A percentile compares a stretch with the other conserved stretches of the same genome.
Evolutionary conservation across 495 filamentous ascomycete genomes (phyloP).

Genomic region (Penicillium verhagenii): DNA sequence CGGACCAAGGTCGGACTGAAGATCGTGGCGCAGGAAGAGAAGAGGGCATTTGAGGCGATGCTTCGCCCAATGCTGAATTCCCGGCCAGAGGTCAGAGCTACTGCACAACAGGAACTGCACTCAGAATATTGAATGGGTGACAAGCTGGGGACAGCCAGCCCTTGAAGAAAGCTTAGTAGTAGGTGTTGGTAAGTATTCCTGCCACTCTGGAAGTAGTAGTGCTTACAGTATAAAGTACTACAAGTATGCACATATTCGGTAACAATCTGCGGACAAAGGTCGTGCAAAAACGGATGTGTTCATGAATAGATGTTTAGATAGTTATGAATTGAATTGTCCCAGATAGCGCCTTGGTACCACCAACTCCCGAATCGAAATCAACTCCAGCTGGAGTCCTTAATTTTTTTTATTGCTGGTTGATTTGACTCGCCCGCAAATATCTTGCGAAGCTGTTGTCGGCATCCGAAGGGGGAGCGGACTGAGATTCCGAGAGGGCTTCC

Average conservation of each 20-base stretch:
- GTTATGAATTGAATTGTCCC: neutral
- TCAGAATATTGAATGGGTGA: slow-evolving; percentile 18
- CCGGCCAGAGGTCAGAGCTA: slow-evolving; percentile 13
- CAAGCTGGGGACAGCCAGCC: slow-evolving; percentile 8
- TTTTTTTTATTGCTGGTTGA: slow-evolving; percentile 30
- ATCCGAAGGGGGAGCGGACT: slow-evolving; percentile 29
- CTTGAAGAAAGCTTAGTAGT: slow-evolving; percentile 12
- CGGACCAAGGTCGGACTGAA: slow-evolving; percentile 17
- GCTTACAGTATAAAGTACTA: too few species aligned
- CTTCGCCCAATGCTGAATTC: slow-evolving; percentile 18
- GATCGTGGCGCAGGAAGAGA: slow-evolving; percentile 13
- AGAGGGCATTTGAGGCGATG: slow-evolving; percentile 19
- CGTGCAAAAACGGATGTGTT: too few species aligned
- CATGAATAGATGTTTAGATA: neutral
- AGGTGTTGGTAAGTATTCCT: too few species aligned
- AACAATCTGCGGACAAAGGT: too few species aligned
- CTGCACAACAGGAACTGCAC: slow-evolving; percentile 11
- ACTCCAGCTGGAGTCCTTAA: neutral
- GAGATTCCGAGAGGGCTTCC: slow-evolving; percentile 39
- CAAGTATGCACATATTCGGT: too few species aligned
- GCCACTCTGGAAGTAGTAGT: too few species aligned
- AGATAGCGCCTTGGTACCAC: slow-evolving; percentile 1
- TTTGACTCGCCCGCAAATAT: slow-evolving; percentile 43
- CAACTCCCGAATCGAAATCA: slow-evolving; percentile 2
- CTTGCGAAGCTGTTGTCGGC: slow-evolving; percentile 50